phyloP scores from a whole-genome alignment of 495 filamentous ascomycete species.

The Aspergillus hancockii region DNA sequence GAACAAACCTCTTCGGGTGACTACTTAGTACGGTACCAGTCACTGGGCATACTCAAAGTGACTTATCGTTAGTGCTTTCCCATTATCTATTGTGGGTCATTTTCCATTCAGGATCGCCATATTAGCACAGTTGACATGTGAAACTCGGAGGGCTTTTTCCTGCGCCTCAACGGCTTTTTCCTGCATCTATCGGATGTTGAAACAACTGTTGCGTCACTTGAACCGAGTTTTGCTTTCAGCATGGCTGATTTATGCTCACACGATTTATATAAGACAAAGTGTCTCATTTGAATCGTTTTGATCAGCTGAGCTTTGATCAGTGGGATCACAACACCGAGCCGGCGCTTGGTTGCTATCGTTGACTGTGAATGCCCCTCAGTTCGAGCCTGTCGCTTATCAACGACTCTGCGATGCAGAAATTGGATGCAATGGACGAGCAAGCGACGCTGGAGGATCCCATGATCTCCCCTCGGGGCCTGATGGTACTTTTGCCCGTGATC shows the following conservation, averaged over 20 bases:
- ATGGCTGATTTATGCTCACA: neutral
- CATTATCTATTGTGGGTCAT: no score
- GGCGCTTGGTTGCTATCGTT: neutral
- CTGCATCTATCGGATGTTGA: neutral
- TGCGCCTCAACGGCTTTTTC: neutral
- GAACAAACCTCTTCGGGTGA: no score
- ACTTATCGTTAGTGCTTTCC: no score
- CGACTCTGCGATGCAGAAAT: neutral
- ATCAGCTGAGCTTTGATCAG: neutral
- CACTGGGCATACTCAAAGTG: no score
- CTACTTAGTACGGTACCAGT: no score
- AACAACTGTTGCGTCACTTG: neutral
- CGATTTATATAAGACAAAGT: neutral
- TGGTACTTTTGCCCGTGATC: constrained; percentile 28
- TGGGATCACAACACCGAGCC: neutral
- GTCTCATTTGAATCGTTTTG: neutral
- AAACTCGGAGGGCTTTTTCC: constrained; percentile 12
- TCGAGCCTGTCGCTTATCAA: neutral
- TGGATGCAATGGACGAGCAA: constrained; percentile 13
- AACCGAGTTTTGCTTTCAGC: constrained; percentile 5
- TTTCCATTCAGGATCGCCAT: no score
- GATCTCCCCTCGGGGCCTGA: constrained; percentile 13
- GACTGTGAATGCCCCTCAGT: neutral
- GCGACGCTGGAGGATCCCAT: constrained; percentile 13
- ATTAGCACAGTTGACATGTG: constrained; percentile 18